Conservation (phyloP, 257 asterid genomes). For the Anisodus acutangulus region DNA sequence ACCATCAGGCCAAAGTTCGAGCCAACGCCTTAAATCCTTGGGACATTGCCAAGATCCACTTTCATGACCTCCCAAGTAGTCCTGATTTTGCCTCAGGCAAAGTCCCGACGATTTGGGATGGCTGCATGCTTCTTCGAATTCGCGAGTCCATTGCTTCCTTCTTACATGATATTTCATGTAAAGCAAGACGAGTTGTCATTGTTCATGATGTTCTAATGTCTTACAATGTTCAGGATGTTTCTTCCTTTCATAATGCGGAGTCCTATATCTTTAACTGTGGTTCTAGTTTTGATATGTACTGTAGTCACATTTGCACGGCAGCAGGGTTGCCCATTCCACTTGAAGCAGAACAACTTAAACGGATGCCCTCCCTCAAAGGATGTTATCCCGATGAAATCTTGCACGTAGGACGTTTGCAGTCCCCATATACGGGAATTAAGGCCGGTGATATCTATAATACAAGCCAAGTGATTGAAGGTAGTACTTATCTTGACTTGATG, state of each 20-base stretch:
- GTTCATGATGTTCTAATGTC: conserved; percentile 50
- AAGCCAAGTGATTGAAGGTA: background rate
- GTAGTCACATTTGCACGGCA: conserved; percentile 1
- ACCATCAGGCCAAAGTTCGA: conserved; percentile 51
- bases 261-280: conserved; percentile 50
- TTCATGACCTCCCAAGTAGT: conserved; percentile 47
- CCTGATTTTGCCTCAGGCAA: conserved; percentile 41
- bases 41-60: conserved; percentile 39
- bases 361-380: conserved; percentile 34
- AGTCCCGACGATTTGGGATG: conserved; percentile 43
- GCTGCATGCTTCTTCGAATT: conserved; percentile 31
- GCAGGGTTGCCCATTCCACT: conserved; percentile 41
- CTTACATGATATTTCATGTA: conserved; percentile 24
- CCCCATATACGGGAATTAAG: background rate
- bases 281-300: conserved; percentile 39
- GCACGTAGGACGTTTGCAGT: background rate
- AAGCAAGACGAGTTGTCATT: conserved; percentile 38
- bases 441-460: background rate
- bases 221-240: conserved; percentile 51
- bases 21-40: conserved; percentile 36
- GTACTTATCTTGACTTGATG: background rate
- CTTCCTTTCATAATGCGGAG: conserved; percentile 46
- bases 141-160: conserved; percentile 36
- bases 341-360: conserved; percentile 26
- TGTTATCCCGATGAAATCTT: conserved; percentile 10